Conservation (phyloP, 129 eudicot genomes). For the Saussurea involucrata region DNA sequence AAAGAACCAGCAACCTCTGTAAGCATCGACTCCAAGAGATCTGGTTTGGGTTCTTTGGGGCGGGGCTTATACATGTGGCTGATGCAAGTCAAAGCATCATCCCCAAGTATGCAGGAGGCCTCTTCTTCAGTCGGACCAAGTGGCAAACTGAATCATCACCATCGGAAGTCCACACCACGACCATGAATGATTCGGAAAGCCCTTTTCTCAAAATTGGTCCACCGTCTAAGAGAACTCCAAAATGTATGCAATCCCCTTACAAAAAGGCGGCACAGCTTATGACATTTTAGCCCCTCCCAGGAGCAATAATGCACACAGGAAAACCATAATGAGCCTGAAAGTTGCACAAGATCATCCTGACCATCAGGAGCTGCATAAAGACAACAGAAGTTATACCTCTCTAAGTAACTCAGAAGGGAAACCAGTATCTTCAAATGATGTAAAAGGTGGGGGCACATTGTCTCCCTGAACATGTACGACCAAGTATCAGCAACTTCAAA, state of each 20-base stretch:
- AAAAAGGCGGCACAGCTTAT: slow-evolving; percentile 60
- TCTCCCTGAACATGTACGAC: slow-evolving; percentile 53
- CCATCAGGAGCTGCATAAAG: slow-evolving; percentile 24
- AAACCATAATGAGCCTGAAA: slow-evolving; percentile 39
- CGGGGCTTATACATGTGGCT: slow-evolving; percentile 29
- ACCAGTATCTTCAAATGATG: slow-evolving; percentile 70
- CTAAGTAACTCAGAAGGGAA: slow-evolving; percentile 83
- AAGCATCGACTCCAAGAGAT: slow-evolving; percentile 27
- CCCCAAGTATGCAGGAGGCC: slow-evolving; percentile 53
- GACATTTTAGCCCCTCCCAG: slow-evolving; percentile 83
- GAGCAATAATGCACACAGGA: slow-evolving; percentile 88
- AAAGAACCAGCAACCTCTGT: slow-evolving; percentile 29
- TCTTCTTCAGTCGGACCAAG: slow-evolving; percentile 78
- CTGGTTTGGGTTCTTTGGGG: slow-evolving; percentile 20
- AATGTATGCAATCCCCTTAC: slow-evolving; percentile 48
- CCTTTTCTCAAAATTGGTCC: slow-evolving; percentile 55
- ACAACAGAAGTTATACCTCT: slow-evolving; percentile 55
- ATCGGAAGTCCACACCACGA: slow-evolving; percentile 53
- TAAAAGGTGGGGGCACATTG: slow-evolving; percentile 70
- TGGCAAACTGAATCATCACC: slow-evolving; percentile 77
- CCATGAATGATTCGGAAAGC: slow-evolving; percentile 74
- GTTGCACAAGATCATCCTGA: slow-evolving; percentile 18
- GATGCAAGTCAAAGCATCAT: slow-evolving; percentile 49
- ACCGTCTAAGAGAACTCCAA: slow-evolving; percentile 59
- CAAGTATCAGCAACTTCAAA: slow-evolving; percentile 21